Percentiles rank a stretch among this genome's conserved stretches.
phyloP scores from a whole-genome alignment of 495 filamentous ascomycete species.

The Penicillium simplicissimum region DNA sequence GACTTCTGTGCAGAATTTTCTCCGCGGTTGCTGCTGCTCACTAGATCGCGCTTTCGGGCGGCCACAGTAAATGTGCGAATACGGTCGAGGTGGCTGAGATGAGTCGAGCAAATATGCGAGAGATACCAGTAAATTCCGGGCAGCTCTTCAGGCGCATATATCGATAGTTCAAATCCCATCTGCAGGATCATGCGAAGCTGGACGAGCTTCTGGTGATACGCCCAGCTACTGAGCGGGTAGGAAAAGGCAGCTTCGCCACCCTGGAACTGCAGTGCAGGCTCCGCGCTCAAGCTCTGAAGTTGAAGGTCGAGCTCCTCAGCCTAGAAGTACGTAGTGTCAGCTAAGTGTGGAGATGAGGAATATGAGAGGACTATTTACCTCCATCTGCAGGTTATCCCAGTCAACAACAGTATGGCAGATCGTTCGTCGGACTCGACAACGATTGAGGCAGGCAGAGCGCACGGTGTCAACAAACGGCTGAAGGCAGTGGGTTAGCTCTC shows the following conservation, averaged over 20 bases:
- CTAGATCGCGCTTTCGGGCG: slow-evolving; percentile 34
- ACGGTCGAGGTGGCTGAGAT: slow-evolving; percentile 63
- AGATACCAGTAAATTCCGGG: slow-evolving; percentile 87
- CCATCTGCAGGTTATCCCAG: slow-evolving; percentile 82
- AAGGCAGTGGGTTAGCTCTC: background rate
- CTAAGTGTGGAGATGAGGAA: background rate
- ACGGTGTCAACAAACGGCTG: slow-evolving; percentile 81
- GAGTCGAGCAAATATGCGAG: slow-evolving; percentile 49
- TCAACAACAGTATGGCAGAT: slow-evolving; percentile 78
- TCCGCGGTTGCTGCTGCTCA: slow-evolving; percentile 2
- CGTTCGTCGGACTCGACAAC: slow-evolving; percentile 79
- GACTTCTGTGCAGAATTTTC: slow-evolving; percentile 27
- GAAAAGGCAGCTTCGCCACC: slow-evolving; percentile 54
- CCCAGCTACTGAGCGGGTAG: slow-evolving; percentile 83
- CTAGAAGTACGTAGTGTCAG: slow-evolving; percentile 22
- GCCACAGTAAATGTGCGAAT: slow-evolving; percentile 62
- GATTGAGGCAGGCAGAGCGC: slow-evolving; percentile 82
- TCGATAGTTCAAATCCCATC: slow-evolving; percentile 91
- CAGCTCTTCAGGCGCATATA: slow-evolving; percentile 86
- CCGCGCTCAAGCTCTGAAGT: slow-evolving; percentile 61
- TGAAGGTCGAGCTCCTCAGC: slow-evolving; percentile 77
- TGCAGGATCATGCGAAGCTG: slow-evolving; percentile 88
- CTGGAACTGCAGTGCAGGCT: slow-evolving; percentile 54
- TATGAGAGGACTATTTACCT: slow-evolving; percentile 44
- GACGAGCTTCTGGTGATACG: slow-evolving; percentile 81